Percentiles rank a stretch among this genome's conserved stretches.
phyloP scores from a whole-genome alignment of 2,329 filamentous ascomycete genomes.

The Ascochyta lentis region DNA sequence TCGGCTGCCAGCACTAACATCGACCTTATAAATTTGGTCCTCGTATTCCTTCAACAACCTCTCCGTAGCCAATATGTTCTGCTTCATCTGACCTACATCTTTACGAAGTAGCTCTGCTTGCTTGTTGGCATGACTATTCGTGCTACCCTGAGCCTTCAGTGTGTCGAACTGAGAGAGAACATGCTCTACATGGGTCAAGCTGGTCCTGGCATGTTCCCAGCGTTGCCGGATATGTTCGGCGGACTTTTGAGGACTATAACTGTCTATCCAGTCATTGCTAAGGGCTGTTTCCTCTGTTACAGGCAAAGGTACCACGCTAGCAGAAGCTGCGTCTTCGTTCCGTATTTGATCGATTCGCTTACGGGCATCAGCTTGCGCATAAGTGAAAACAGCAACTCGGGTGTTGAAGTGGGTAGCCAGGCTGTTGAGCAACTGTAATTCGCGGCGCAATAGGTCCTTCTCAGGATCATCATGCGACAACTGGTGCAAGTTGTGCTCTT shows the following conservation, averaged over 20 bases:
- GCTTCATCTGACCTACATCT: slow-evolving; percentile 6
- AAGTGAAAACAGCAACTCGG: slow-evolving; percentile 21
- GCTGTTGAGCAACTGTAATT: slow-evolving; percentile 28
- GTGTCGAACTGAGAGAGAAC: slow-evolving; percentile 7
- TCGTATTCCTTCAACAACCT: slow-evolving; percentile 26
- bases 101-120: slow-evolving; percentile 5
- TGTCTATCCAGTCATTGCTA: background rate
- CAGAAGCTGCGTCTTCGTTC: slow-evolving; percentile 3
- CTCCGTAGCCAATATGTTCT: slow-evolving; percentile 23
- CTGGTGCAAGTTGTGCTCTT: slow-evolving; percentile 27
- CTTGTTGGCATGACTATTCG: background rate
- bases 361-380: slow-evolving; percentile 22
- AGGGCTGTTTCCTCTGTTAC: background rate
- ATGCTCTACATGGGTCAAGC: slow-evolving; percentile 1
- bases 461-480: slow-evolving; percentile 17
- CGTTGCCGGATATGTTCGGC: slow-evolving; percentile 4
- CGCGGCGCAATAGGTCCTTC: slow-evolving; percentile 22
- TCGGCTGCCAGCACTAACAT: background rate
- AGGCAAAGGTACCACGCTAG: background rate
- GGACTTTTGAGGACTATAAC: background rate
- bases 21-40: slow-evolving; percentile 17
- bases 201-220: slow-evolving; percentile 1
- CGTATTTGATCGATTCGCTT: slow-evolving; percentile 25
- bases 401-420: slow-evolving; percentile 9
- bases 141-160: slow-evolving; percentile 7